phyloP scores from a whole-genome alignment of 306 rosid genomes.

The Hippophae rhamnoides region DNA sequence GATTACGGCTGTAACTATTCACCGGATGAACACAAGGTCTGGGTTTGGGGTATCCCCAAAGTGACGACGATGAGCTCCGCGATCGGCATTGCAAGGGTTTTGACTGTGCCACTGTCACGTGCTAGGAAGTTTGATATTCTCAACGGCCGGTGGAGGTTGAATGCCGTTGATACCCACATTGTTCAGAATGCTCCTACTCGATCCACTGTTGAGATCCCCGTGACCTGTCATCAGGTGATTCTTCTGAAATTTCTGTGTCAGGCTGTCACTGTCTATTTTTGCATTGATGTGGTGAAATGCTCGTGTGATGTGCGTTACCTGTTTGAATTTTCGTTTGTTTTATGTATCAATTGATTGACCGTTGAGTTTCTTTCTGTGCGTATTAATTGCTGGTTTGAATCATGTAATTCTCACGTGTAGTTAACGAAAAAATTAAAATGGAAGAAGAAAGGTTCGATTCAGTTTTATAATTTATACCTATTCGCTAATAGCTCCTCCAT shows the following conservation, averaged over 20 bases:
- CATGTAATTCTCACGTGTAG: too few species aligned
- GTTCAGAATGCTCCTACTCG: constrained; percentile 21
- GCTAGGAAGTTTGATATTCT: constrained; percentile 23
- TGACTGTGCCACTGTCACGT: constrained; percentile 26
- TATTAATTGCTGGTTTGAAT: too few species aligned
- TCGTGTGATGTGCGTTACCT: background rate
- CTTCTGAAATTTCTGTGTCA: background rate
- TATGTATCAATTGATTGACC: background rate
- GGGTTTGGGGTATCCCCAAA: constrained; percentile 19
- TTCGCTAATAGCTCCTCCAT: too few species aligned
- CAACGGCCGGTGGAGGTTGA: constrained; percentile 43
- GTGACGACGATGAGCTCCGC: constrained; percentile 18
- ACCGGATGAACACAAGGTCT: constrained; percentile 21
- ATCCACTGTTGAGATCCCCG: constrained; percentile 58
- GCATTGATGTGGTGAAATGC: background rate
- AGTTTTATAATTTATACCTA: too few species aligned
- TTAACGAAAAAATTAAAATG: too few species aligned
- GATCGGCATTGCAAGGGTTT: constrained; percentile 27
- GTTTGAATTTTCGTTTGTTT: background rate
- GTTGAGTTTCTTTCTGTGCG: background rate
- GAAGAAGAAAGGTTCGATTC: too few species aligned
- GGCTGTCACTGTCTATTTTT: background rate
- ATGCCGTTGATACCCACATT: constrained; percentile 45
- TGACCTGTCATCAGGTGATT: constrained; percentile 79
- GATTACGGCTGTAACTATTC: background rate